Base-by-base conservation (phyloP, 2,329 filamentous ascomycete genomes). In the Neopestalotiopsis rosae region DNA sequence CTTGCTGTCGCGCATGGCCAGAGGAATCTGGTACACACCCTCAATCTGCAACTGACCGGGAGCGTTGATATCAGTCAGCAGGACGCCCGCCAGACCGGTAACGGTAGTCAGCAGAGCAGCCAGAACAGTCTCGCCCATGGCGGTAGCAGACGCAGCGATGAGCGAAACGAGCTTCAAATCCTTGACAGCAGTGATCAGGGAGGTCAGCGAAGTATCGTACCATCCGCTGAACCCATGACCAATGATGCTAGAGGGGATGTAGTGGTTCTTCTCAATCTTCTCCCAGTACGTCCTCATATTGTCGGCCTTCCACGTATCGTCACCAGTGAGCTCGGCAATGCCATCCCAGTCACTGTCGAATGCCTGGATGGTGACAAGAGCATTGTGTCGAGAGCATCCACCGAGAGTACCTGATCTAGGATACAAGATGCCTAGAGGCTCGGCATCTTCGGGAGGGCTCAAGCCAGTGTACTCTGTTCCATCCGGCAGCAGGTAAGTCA, bases 161-260 rank as follows among this genome's bases (percentile, higher is more conserved):
- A 87, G 71, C 34, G 82, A 84, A 20, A 86, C 72, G 17, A 87
- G 76, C 74, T 86, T 81, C 13, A 79, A 76, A 68, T 88, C 86
- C 59, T 82, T 75, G 5, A 82, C 73, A 56, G 86, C 76, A 67
- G 86, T 72, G 42, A 82, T 83, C 17, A 86, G 72, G n/a, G 87
- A 78, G 73, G 84, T 83, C 24, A 83, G 76, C 64, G 79, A 80
- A 9, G 84, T 87, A 14, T 78, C 78, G n/a, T 88, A 80, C 86
- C 86, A 89, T 7, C 87, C 88, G 64, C 84, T 76, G 71, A 85
- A 88, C 1, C 88, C 88, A 72, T 90, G 88, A 2, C 85, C 86
- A 17, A 78, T 38, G 10, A 82, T 71, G 17, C 79, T 81, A 59
- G 20, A 59, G 14, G 78, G 79, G 2, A 82, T 14, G n/a, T 68